Conservation (phyloP, 2,329 filamentous ascomycete genomes). For the Sphaerulina vaccinii region DNA sequence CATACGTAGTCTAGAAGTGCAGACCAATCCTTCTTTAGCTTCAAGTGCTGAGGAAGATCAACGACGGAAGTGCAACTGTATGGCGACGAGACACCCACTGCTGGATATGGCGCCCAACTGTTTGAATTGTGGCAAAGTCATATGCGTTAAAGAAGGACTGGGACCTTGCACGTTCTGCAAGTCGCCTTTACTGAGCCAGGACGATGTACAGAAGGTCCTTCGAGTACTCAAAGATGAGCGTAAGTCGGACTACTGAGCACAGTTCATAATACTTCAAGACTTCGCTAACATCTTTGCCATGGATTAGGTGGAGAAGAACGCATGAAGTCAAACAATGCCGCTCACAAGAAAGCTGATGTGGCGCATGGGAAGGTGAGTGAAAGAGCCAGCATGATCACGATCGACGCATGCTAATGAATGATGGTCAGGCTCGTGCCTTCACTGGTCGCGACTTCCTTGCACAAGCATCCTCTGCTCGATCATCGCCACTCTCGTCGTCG, state of each 20-base stretch:
- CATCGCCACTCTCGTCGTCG: conserved; percentile 38
- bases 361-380: conserved; percentile 39
- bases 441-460: conserved; percentile 40
- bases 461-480: conserved; percentile 35
- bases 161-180: conserved; percentile 93
- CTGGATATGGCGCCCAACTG: conserved; percentile 93
- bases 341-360: conserved; percentile 66
- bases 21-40: conserved; percentile 73
- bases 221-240: conserved; percentile 79
- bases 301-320: conserved; percentile 65
- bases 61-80: conserved; percentile 77
- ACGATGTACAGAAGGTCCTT: conserved; percentile 83
- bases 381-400: too few relatives aligned
- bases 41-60: conserved; percentile 47
- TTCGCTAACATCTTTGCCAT: not conserved
- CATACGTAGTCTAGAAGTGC: conserved; percentile 85
- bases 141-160: conserved; percentile 90
- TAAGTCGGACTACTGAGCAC: not conserved
- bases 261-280: not conserved
- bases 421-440: conserved; percentile 34
- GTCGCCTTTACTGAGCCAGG: conserved; percentile 65
- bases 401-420: too few relatives aligned
- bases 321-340: conserved; percentile 75
- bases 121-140: conserved; percentile 86
- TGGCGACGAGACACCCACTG: conserved; percentile 81